Conservation (phyloP, 805 yeast genomes). For the Metschnikowia vanudenii region DNA sequence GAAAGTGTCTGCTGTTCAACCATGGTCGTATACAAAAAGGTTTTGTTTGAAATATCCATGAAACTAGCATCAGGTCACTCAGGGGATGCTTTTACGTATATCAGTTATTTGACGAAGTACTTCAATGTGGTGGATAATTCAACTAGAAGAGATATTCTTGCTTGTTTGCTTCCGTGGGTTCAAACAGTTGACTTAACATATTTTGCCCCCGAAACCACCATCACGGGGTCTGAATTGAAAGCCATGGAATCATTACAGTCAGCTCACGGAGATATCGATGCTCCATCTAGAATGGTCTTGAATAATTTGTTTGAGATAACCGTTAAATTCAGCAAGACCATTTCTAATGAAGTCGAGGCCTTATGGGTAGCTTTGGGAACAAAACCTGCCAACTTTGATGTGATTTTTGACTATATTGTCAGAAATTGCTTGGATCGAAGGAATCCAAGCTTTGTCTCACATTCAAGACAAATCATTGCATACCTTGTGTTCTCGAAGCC, state of each 20-base stretch:
- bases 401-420: conserved; percentile 68
- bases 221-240: conserved; percentile 7
- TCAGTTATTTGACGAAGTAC: conserved; percentile 70
- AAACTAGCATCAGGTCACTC: conserved; percentile 62
- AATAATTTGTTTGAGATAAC: conserved; percentile 84
- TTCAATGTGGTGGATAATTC: conserved; percentile 57
- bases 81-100: conserved; percentile 57
- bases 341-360: conserved; percentile 88
- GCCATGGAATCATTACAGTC: background rate
- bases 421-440: conserved; percentile 66
- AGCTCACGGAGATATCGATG: conserved; percentile 20
- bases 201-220: conserved; percentile 3
- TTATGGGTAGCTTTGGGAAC: conserved; percentile 93
- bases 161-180: conserved; percentile 90
- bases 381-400: conserved; percentile 65
- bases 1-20: conserved; percentile 75
- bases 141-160: conserved; percentile 72
- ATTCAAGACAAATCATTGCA: conserved; percentile 77
- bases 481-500: conserved; percentile 59
- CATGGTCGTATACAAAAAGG: conserved; percentile 82
- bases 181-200: conserved; percentile 67
- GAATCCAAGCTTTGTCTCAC: conserved; percentile 72
- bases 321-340: conserved; percentile 64
- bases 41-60: conserved; percentile 74
- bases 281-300: conserved; percentile 61